A percentile compares a stretch with the other conserved stretches of the same genome.
These are phyloP conservation scores for Mycosarcoma maydis DNA, from an alignment of 1,284 basidiomycete genomes.

Conservation along the genomic window DNA sequence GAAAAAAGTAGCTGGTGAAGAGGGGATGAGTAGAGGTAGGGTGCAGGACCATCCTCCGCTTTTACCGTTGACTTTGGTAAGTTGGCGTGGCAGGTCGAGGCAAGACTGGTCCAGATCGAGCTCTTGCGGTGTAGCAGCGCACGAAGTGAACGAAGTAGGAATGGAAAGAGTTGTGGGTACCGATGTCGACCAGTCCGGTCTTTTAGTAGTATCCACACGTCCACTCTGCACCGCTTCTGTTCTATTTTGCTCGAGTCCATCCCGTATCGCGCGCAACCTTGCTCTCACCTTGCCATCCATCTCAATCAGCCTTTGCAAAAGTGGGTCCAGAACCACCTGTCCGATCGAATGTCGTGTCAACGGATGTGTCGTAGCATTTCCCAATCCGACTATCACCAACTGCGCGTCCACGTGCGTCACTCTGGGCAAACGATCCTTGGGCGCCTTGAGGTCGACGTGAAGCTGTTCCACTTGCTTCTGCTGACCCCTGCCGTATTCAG, in stretches of 20 bases:
- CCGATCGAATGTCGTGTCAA: conserved; percentile 36
- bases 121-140: too few species aligned
- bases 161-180: not conserved
- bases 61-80: conserved; percentile 4
- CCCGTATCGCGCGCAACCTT: not conserved
- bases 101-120: conserved; percentile 1
- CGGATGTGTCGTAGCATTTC: conserved; percentile 42
- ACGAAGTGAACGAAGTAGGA: too few species aligned
- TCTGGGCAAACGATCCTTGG: conserved; percentile 9
- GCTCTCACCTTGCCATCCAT: not conserved
- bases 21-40: conserved; percentile 6
- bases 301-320: conserved; percentile 7
- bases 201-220: not conserved
- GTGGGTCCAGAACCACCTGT: conserved; percentile 31
- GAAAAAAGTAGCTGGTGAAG: conserved; percentile 1
- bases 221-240: conserved; percentile 1
- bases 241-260: conserved; percentile 6
- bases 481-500: conserved; percentile 45
- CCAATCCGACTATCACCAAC: conserved; percentile 31
- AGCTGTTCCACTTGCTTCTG: conserved; percentile 16
- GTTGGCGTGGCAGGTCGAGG: not conserved
- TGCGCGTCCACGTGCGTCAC: conserved; percentile 5
- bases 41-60: conserved; percentile 11
- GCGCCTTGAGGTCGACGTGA: conserved; percentile 6
- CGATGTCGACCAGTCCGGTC: conserved; percentile 6